Evolutionary conservation across 2,329 filamentous ascomycete species (phyloP).

Genomic region (Emergomyces orientalis): DNA sequence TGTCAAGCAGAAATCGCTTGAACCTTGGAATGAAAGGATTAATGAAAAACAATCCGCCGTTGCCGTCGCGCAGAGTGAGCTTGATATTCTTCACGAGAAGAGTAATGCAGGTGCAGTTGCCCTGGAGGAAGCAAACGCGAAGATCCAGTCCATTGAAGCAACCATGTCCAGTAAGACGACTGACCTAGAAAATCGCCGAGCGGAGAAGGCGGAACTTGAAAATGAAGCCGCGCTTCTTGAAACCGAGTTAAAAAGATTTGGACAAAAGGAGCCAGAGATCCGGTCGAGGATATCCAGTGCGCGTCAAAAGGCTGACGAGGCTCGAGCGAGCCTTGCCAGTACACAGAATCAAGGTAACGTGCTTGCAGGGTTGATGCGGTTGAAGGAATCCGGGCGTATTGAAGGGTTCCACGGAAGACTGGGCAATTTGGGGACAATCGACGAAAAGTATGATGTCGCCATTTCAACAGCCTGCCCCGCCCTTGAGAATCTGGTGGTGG

Average conservation of each 20-base stretch:
- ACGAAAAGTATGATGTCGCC: constrained; percentile 90
- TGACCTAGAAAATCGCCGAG: constrained; percentile 67
- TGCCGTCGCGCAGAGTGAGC: constrained; percentile 87
- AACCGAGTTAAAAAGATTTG: constrained; percentile 61
- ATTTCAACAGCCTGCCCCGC: constrained; percentile 91
- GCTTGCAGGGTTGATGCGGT: constrained; percentile 78
- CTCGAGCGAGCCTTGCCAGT: constrained; percentile 76
- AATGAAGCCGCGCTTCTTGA: constrained; percentile 65
- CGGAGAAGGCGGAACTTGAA: constrained; percentile 61
- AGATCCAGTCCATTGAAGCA: constrained; percentile 64
- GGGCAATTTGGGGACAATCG: constrained; percentile 87
- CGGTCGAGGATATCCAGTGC: constrained; percentile 78
- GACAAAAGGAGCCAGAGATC: constrained; percentile 69
- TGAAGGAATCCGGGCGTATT: constrained; percentile 92
- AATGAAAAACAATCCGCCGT: constrained; percentile 92
- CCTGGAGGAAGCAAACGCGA: constrained; percentile 71
- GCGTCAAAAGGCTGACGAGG: constrained; percentile 92
- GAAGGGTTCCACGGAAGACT: constrained; percentile 94
- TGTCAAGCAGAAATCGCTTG: constrained; percentile 81
- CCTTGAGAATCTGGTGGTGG: constrained; percentile 93
- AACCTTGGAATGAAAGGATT: constrained; percentile 95
- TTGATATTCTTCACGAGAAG: constrained; percentile 82
- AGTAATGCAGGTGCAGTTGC: constrained; percentile 79
- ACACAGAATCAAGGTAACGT: constrained; percentile 92
- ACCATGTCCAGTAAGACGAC: constrained; percentile 59